Percentiles rank a stretch among this genome's conserved stretches.
These are phyloP conservation scores for Mucor plumbeus DNA, from an alignment of 371 early-diverging fungal genomes.

Conservation along the genomic window DNA sequence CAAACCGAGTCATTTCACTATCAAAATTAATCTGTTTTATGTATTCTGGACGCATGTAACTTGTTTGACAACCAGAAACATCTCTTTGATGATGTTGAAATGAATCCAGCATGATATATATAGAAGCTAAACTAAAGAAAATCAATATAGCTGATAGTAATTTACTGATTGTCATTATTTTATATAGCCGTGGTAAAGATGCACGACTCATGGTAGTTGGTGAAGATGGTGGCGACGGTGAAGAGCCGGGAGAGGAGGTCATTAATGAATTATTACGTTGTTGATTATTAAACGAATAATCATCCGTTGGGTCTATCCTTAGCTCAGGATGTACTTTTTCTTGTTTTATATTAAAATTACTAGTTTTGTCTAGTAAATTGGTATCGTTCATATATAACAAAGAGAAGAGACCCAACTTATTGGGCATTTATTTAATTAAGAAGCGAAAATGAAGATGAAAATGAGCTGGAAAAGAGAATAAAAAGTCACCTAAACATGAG, in stretches of 20 bases:
- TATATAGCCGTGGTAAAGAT: constrained; percentile 30
- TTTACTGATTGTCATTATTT: constrained; percentile 22
- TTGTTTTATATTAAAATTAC: constrained; percentile 9
- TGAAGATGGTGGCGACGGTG: constrained; percentile 41
- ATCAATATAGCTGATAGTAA: constrained; percentile 29
- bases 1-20: constrained; percentile 68
- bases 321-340: constrained; percentile 19
- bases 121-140: constrained; percentile 31
- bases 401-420: neutral
- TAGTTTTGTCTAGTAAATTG: constrained; percentile 5
- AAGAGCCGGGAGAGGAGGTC: constrained; percentile 25
- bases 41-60: constrained; percentile 83
- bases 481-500: no score
- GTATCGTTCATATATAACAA: constrained; percentile 14
- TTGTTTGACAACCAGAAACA: constrained; percentile 74
- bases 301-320: constrained; percentile 31
- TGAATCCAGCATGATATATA: constrained; percentile 56
- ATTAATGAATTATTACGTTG: constrained; percentile 18
- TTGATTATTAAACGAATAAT: neutral
- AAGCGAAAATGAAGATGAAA: no score
- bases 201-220: constrained; percentile 13
- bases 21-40: constrained; percentile 68
- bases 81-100: constrained; percentile 70
- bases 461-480: no score
- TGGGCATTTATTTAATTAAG: neutral